Base-by-base conservation (phyloP, 2,329 filamentous ascomycete genomes). In the Phaeosphaeriaceae sp. region DNA sequence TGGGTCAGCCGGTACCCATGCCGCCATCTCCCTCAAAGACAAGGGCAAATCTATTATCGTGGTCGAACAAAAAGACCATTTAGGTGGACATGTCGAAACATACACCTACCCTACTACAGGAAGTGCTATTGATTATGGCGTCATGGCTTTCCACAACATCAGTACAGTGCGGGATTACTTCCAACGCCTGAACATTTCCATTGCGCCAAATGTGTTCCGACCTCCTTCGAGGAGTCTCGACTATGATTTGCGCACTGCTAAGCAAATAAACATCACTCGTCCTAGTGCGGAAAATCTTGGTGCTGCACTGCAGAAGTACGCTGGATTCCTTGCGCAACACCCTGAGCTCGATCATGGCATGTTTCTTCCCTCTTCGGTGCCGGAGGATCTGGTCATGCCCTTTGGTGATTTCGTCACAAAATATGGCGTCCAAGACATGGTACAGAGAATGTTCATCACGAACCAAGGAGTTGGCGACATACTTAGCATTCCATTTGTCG, bases 81-180 rank as follows among this genome's bases (percentile, higher is more conserved):
- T 84, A 62, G 84, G 84, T 21, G 84, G 84, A 2, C 82, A 85
- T 59, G 80, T 82, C 9, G 72, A 82, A 32, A 84, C 81, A 11
- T 85, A 81, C 64, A 75, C 66, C 4, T 82, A 80, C 49, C 69
- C 72, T 1, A 28, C 43, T 0, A 78, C 75, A 7, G 69, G 70
- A 2, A 24, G 48, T 0, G 64, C 67, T 0, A 56, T 76, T 50
- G 77, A 82, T 58, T 70, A 70, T 50, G 79, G 79, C 15, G 79
- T 80, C 1, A 26, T 66, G 2, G 51, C 81, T 46, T 78, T 76
- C 24, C 71, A 75, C 21, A 78, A 84, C 55, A 73, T 75, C n/a
- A 66, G 75, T 15, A 71, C 78, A 8, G 79, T 82, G 7, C n/a
- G 58, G 3, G 23, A 64, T 4, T 69, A 49, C n/a, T 69, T 64